Base-by-base conservation (phyloP, 768 basidiomycete genomes). In the Termitomyces bulborhizus region DNA sequence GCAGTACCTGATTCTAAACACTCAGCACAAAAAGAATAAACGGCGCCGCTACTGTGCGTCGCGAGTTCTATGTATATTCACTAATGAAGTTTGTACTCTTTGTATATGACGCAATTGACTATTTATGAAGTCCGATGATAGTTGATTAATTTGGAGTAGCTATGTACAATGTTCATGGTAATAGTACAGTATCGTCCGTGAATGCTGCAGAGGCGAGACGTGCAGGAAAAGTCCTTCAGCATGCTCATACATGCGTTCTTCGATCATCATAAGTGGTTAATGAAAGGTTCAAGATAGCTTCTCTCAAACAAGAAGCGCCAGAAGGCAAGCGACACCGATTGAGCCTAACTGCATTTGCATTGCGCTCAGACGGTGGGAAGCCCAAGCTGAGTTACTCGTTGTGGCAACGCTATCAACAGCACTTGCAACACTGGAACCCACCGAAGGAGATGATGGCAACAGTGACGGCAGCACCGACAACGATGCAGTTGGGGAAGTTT, bases 381-480 rank as follows among this genome's bases (percentile, higher is more conserved):
- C 59, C 64, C 63, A 67, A 36, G 67, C 71, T 24, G 65, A 64
- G 50, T 65, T 69, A 16, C 56, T 68, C n/a, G 62, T 58, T 2
- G 66, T 57, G 3, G 66, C 45, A 46, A 65, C 54, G 4, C 60
- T 46, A 13, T 63, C 48, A 51, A 58, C 46, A 8, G 69, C 63
- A 18, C 60, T 51, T 12, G 67, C 61, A 3, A 56, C 37, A 21
- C 50, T 21, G 29, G 51, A 44, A 24, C n/a, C n/a, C 26, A n/a
- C 24, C 5, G 16, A 12, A 16, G 36, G 12, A 8, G 8, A n/a
- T 37, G 48, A 49, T 3, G 18, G 8, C 47, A 5, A 26, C 46
- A 4, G 8, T 7, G 34, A 16, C 9, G 48, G 21, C 24, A 18
- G 21, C 46, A 4, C 34, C 32, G n/a, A 39, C n/a, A 15, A 29